These are phyloP conservation scores for Halophytophthora polymorphica DNA, from an alignment of 352 stramenopile species.

Conservation along the genomic window DNA sequence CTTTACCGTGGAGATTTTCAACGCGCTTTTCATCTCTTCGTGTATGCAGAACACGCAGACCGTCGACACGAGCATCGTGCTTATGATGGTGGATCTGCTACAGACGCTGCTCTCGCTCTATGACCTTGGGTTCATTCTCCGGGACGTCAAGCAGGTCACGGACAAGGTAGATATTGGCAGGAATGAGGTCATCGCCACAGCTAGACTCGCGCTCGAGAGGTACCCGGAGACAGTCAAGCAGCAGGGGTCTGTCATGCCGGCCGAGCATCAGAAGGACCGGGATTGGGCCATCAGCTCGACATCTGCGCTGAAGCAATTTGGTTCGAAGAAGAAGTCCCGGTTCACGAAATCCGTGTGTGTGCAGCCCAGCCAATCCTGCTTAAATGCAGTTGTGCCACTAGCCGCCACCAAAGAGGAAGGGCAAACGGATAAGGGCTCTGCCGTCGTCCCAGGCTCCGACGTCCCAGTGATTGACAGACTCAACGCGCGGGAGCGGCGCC, in stretches of 20 bases:
- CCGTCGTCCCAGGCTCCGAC: no score
- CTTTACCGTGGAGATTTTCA: constrained; percentile 26
- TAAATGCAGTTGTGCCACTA: neutral
- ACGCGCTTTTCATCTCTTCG: constrained; percentile 18
- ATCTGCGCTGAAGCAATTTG: neutral
- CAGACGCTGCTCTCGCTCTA: constrained; percentile 11
- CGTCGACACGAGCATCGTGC: constrained; percentile 6
- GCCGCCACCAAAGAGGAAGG: neutral
- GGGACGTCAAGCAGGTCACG: constrained; percentile 5
- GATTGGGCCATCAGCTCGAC: neutral
- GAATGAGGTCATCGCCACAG: constrained; percentile 7
- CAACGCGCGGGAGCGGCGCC: constrained; percentile 4
- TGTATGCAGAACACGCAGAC: constrained; percentile 18
- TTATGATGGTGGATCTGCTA: constrained; percentile 14
- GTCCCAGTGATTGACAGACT: no score
- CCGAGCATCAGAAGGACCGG: neutral
- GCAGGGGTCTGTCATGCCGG: neutral
- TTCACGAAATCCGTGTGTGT: constrained; percentile 6
- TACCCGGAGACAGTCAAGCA: constrained; percentile 5
- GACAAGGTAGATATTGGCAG: constrained; percentile 8
- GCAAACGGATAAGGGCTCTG: neutral
- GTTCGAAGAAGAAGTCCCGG: constrained; percentile 11
- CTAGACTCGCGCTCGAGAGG: neutral
- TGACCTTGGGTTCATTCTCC: constrained; percentile 16
- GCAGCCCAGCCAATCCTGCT: neutral